Evolutionary conservation across 345 rosid species (phyloP).

Genomic region (Fremontodendron californicum): DNA sequence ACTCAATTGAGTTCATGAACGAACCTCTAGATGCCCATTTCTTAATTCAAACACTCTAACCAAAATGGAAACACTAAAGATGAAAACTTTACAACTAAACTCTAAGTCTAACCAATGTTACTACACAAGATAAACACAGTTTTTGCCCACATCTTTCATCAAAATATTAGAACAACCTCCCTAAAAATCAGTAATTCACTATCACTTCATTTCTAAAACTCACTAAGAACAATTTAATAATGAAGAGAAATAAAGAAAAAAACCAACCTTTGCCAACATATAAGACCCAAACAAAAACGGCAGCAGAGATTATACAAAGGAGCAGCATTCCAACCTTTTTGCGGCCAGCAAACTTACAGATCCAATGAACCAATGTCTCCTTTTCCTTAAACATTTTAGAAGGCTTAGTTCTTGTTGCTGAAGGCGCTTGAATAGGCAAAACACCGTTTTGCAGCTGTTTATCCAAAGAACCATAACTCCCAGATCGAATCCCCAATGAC

Average conservation of each 20-base stretch:
- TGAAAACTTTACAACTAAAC: neutral
- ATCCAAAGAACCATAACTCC: conserved; percentile 84
- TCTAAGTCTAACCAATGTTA: neutral
- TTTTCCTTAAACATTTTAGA: conserved; percentile 81
- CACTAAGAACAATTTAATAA: neutral
- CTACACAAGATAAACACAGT: neutral
- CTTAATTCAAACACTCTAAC: neutral
- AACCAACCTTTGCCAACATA: conserved; percentile 83
- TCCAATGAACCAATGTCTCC: conserved; percentile 71
- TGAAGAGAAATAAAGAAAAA: neutral
- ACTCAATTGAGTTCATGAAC: neutral
- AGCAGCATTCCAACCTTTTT: conserved; percentile 93
- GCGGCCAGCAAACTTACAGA: conserved; percentile 88
- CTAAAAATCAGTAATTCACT: neutral
- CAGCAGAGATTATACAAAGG: conserved; percentile 75
- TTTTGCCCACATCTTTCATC: neutral
- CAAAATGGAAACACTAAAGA: neutral
- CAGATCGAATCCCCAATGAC: conserved; percentile 73
- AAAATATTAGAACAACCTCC: neutral
- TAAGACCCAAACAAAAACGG: conserved; percentile 75
- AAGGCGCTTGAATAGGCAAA: conserved; percentile 42
- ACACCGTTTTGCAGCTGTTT: conserved; percentile 54
- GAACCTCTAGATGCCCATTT: neutral
- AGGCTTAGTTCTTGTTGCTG: conserved; percentile 53
- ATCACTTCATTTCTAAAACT: neutral